phyloP scores from a whole-genome alignment of 768 basidiomycete species.

The Tricholoma bakamatsutake region DNA sequence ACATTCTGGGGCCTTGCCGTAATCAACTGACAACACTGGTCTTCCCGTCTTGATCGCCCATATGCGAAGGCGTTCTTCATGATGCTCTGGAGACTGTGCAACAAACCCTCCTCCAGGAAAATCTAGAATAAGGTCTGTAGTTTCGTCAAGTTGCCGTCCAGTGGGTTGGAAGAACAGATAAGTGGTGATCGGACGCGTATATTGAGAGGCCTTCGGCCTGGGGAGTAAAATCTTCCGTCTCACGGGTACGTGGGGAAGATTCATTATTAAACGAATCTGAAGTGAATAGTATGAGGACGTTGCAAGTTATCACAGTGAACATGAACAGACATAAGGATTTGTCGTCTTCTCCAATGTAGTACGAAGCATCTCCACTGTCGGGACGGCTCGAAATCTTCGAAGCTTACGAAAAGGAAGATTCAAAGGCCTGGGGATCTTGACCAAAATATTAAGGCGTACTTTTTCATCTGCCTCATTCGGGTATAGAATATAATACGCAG shows the following conservation, averaged over 20 bases:
- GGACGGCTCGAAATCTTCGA: conserved; percentile 85
- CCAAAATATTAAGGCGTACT: conserved; percentile 34
- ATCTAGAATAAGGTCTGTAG: conserved; percentile 84
- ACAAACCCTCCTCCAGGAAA: conserved; percentile 97
- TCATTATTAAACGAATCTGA: conserved; percentile 60
- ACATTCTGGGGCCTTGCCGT: conserved; percentile 98
- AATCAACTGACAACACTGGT: conserved; percentile 83
- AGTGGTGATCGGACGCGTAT: conserved; percentile 76
- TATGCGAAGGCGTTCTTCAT: conserved; percentile 84
- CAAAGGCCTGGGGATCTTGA: neutral
- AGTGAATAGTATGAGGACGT: conserved; percentile 1
- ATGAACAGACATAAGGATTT: conserved; percentile 74
- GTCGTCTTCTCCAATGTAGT: conserved; percentile 95
- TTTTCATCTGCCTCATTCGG: conserved; percentile 95
- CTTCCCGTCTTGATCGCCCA: conserved; percentile 81
- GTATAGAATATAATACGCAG: conserved; percentile 80
- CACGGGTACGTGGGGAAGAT: conserved; percentile 56
- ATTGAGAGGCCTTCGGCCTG: conserved; percentile 69
- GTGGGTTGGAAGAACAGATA: conserved; percentile 79
- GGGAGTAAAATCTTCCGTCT: conserved; percentile 77
- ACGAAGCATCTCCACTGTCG: conserved; percentile 94
- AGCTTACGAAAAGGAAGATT: conserved; percentile 44
- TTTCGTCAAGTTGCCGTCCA: conserved; percentile 52
- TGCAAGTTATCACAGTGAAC: conserved; percentile 1
- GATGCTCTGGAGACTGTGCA: conserved; percentile 93